Conservation (phyloP, 805 yeast genomes). For the Teunomyces stri region DNA sequence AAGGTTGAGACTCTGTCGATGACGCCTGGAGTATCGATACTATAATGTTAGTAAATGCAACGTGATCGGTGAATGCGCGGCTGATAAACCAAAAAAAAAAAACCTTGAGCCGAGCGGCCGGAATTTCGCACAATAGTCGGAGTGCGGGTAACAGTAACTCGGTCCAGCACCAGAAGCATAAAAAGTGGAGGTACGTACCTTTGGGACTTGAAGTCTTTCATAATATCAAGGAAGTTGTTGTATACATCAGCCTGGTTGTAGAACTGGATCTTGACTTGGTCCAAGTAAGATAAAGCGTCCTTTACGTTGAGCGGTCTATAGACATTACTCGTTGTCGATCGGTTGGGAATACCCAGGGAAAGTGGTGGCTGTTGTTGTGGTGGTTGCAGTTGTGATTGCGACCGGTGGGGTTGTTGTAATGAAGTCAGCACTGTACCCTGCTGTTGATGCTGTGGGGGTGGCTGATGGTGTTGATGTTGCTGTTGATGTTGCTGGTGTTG, state of each 20-base stretch:
- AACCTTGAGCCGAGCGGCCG: slow-evolving; percentile 1
- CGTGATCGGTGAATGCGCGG: slow-evolving; percentile 1
- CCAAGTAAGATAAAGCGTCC: slow-evolving; percentile 93
- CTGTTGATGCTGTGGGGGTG: slow-evolving; percentile 7
- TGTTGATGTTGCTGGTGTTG: slow-evolving; percentile 20
- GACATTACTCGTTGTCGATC: slow-evolving; percentile 40
- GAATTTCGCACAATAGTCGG: not conserved
- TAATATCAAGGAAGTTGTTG: slow-evolving; percentile 92
- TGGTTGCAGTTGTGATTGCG: slow-evolving; percentile 7
- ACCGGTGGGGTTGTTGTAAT: slow-evolving; percentile 10
- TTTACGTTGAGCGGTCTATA: slow-evolving; percentile 89
- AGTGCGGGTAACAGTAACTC: slow-evolving; percentile 1
- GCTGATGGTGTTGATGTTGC: slow-evolving; percentile 11
- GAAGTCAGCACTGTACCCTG: slow-evolving; percentile 5
- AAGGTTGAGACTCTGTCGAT: slow-evolving; percentile 90
- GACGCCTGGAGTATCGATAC: slow-evolving; percentile 97
- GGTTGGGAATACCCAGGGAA: slow-evolving; percentile 38
- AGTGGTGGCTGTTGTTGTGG: slow-evolving; percentile 10
- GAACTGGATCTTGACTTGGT: slow-evolving; percentile 92
- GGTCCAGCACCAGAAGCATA: not conserved
- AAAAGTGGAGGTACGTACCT: slow-evolving; percentile 43
- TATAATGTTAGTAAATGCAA: slow-evolving; percentile 12
- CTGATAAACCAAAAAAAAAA: not conserved
- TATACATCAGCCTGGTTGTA: slow-evolving; percentile 92
- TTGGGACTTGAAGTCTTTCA: slow-evolving; percentile 98